Percentiles rank a stretch among this genome's conserved stretches.
These are phyloP conservation scores for Sugiyamaella japonica DNA, from an alignment of 1,139 yeast species.

Conservation along the genomic window DNA sequence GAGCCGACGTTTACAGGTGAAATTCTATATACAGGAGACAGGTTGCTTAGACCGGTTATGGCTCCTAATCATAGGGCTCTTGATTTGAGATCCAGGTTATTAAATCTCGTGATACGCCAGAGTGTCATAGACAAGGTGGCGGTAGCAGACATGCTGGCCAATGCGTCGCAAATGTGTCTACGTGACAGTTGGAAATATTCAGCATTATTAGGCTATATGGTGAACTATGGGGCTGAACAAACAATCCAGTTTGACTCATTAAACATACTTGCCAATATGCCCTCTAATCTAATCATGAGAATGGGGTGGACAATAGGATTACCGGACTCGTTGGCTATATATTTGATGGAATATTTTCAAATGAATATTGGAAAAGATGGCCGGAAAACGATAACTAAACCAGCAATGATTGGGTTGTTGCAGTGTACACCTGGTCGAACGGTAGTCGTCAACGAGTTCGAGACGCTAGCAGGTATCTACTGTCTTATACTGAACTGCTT, in stretches of 20 bases:
- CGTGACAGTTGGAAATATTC: conserved; percentile 14
- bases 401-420: conserved; percentile 1
- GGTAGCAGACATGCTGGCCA: background rate
- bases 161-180: background rate
- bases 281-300: conserved; percentile 11
- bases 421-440: conserved; percentile 1
- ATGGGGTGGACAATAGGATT: conserved; percentile 8
- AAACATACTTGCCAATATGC: background rate
- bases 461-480: conserved; percentile 3
- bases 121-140: background rate
- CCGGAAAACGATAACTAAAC: background rate
- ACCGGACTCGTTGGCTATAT: conserved; percentile 5
- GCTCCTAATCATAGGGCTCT: background rate
- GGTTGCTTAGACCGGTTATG: background rate
- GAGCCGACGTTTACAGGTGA: conserved; percentile 6
- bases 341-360: background rate
- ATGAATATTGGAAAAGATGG: background rate
- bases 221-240: background rate
- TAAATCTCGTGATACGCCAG: conserved; percentile 4
- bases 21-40: conserved; percentile 3
- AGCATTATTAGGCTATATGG: conserved; percentile 4
- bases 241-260: background rate
- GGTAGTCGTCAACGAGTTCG: conserved; percentile 4
- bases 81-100: conserved; percentile 8
- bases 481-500: background rate